Evolutionary conservation across 2,329 filamentous ascomycete genomes (phyloP), one percentile per base, ranked within the genome.

Genomic region (Huntiella bhutanensis): DNA sequence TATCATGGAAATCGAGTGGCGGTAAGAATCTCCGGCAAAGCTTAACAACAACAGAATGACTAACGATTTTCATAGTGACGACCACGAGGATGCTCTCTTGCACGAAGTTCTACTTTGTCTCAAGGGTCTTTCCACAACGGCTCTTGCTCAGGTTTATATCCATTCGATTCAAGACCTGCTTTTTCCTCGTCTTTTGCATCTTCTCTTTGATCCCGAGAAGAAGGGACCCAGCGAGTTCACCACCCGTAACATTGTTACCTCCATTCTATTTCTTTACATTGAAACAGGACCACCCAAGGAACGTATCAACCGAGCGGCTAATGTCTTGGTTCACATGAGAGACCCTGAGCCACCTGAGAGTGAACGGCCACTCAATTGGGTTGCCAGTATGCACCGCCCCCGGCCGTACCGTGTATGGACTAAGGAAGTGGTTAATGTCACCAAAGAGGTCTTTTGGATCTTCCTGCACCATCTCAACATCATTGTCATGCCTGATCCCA

Each of bases 401-500:
- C 75, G 88, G 0, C 88, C 88, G 1, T 98, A 95, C 60, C 81
- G 85, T 33, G 74, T 93, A 2, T 98, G 88, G 88, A 85, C 80
- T 63, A 91, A 87, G 60, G 91, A 98, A 62, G 77, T 88, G 13
- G 79, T 80, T 50, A 87, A 82, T 55, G 88, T 96, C 41, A 94
- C 87, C 37, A 95, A 95, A 61, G 88, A 98, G 60, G 88, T 96
- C 22, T 98, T 98, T 59, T 98, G 88, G 88, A 96, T 96, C 58
- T 98, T 96, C 64, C 70, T 96, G 46, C 88, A 96, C 62, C 82
- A 93, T 54, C 69, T 93, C 49, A 96, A 96, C 55, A 79, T 95
- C 40, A 73, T 96, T 34, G 71, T 84, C 16, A 61, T 82, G 33
- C 73, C 78, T 56, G 17, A 62, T 54, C 41, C 42, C 32, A 46